These are phyloP conservation scores for Sclerotinia minor DNA, from an alignment of 2,329 filamentous ascomycete genomes.

Conservation along the genomic window DNA sequence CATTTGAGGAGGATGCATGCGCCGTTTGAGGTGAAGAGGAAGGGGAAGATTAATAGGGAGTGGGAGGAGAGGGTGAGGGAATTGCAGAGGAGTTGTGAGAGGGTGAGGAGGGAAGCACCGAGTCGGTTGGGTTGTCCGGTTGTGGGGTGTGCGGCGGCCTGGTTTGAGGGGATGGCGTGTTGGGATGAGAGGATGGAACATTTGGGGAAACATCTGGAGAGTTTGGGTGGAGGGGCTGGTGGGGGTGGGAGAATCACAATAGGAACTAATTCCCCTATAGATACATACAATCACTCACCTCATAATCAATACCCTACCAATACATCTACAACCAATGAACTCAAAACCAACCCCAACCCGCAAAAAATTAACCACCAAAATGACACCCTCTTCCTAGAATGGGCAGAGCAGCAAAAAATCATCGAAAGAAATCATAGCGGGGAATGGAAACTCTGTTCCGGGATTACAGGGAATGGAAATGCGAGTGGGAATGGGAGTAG, in stretches of 20 bases:
- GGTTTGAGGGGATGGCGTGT: conserved; percentile 61
- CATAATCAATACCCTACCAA: too few relatives aligned
- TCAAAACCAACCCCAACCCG: not conserved
- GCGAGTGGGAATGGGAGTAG: not conserved
- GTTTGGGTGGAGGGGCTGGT: conserved; percentile 39
- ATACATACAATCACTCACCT: too few relatives aligned
- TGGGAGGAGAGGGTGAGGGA: conserved; percentile 57
- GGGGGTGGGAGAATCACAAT: not conserved
- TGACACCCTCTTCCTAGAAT: conserved; percentile 33
- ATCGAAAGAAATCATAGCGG: conserved; percentile 29
- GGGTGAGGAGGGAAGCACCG: conserved; percentile 63
- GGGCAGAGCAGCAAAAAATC: conserved; percentile 31
- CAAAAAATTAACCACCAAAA: conserved; percentile 20
- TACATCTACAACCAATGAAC: not conserved
- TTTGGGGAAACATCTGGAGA: conserved; percentile 76
- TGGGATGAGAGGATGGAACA: conserved; percentile 91
- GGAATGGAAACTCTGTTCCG: conserved; percentile 8
- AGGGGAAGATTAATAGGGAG: conserved; percentile 43
- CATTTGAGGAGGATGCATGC: conserved; percentile 86
- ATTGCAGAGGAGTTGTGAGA: conserved; percentile 60
- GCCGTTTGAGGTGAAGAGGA: conserved; percentile 46
- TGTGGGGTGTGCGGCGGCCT: conserved; percentile 52
- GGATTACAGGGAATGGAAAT: not conserved
- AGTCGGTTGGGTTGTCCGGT: conserved; percentile 61
- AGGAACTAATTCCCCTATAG: too few relatives aligned